phyloP scores from a whole-genome alignment of 495 filamentous ascomycete genomes.

The Chaetomium fimeti region DNA sequence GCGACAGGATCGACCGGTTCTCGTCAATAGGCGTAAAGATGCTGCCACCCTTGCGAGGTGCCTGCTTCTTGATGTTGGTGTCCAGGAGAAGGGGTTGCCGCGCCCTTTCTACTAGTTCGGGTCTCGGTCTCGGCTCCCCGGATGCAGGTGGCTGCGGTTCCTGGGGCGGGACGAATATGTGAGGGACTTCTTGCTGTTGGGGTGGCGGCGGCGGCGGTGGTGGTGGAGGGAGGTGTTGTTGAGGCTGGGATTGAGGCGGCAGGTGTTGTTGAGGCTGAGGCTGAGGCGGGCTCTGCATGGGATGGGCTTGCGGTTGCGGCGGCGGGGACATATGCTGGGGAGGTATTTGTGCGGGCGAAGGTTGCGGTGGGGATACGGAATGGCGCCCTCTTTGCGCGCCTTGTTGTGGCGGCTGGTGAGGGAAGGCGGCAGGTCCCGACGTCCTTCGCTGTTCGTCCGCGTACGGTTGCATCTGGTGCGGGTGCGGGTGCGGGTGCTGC shows the following conservation, averaged over 20 bases:
- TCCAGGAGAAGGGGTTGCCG: constrained; percentile 44
- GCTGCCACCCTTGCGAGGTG: constrained; percentile 75
- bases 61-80: constrained; percentile 65
- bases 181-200: constrained; percentile 45
- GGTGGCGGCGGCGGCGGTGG: constrained; percentile 29
- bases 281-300: constrained; percentile 38
- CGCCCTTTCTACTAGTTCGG: constrained; percentile 35
- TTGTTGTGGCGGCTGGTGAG: constrained; percentile 41
- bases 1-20: constrained; percentile 79
- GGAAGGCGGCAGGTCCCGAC: constrained; percentile 59
- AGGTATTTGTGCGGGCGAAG: constrained; percentile 38
- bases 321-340: constrained; percentile 6
- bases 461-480: constrained; percentile 56
- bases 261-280: constrained; percentile 44
- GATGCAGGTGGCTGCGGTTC: constrained; percentile 42
- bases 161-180: constrained; percentile 37
- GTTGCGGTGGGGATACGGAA: constrained; percentile 40
- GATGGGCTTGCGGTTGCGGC: constrained; percentile 40
- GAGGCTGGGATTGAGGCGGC: constrained; percentile 39
- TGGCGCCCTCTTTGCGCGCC: constrained; percentile 38
- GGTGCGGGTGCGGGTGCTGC: constrained; percentile 40
- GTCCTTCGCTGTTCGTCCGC: constrained; percentile 66
- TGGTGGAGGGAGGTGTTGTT: constrained; percentile 42
- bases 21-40: constrained; percentile 98
- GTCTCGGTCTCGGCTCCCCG: constrained; percentile 50